Percentiles rank a stretch among this genome's conserved stretches.
These are phyloP conservation scores for Hyaloperonospora brassicae DNA, from an alignment of 352 stramenopile species.

Conservation along the genomic window DNA sequence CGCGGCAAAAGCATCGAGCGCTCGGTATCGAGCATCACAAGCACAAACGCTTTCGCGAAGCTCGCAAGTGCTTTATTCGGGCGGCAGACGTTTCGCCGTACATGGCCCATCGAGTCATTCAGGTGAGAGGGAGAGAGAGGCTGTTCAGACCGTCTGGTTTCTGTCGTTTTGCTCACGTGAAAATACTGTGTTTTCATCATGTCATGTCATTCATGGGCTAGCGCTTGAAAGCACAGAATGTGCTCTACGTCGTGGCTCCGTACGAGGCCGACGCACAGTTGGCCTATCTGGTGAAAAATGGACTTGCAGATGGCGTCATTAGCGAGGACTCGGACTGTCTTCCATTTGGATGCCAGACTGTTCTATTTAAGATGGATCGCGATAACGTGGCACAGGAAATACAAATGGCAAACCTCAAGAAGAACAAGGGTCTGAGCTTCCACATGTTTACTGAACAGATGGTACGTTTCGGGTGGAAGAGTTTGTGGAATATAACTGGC, in stretches of 20 bases:
- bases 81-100: constrained; percentile 72
- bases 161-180: not conserved
- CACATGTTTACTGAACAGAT: constrained; percentile 83
- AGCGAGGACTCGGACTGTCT: constrained; percentile 95
- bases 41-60: constrained; percentile 47
- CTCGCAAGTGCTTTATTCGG: constrained; percentile 60
- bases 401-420: constrained; percentile 49
- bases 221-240: constrained; percentile 45
- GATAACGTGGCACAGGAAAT: constrained; percentile 85
- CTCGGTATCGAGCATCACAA: constrained; percentile 51
- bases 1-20: constrained; percentile 62
- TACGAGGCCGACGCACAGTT: constrained; percentile 98
- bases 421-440: constrained; percentile 63
- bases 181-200: constrained; percentile 3
- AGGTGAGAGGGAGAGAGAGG: constrained; percentile 23
- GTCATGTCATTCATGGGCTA: constrained; percentile 15
- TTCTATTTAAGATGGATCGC: constrained; percentile 95
- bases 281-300: constrained; percentile 77
- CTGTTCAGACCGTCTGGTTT: not conserved
- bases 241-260: constrained; percentile 91
- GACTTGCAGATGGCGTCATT: constrained; percentile 90
- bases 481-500: not conserved
- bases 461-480: constrained; percentile 26
- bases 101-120: constrained; percentile 75
- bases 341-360: constrained; percentile 84